These are phyloP conservation scores for Kwoniella shivajii DNA, from an alignment of 1,284 basidiomycete species.

Conservation along the genomic window DNA sequence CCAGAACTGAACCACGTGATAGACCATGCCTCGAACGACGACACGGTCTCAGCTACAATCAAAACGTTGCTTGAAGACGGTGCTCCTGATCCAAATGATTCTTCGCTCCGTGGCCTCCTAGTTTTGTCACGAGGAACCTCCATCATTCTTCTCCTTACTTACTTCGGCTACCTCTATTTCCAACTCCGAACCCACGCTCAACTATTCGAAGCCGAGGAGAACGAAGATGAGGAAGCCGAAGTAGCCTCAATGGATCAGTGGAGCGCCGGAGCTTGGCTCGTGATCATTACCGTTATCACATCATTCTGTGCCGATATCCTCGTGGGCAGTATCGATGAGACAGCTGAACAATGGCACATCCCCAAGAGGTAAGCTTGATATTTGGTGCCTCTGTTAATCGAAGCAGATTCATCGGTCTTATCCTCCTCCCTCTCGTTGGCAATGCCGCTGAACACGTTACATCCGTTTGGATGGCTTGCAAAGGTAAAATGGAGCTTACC, in stretches of 20 bases:
- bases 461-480: slow-evolving; percentile 87
- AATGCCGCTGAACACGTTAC: slow-evolving; percentile 69
- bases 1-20: neutral
- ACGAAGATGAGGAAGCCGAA: slow-evolving; percentile 60
- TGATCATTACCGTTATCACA: slow-evolving; percentile 71
- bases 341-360: slow-evolving; percentile 73
- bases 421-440: slow-evolving; percentile 60
- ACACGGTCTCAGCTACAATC: slow-evolving; percentile 22
- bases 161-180: slow-evolving; percentile 70
- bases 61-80: slow-evolving; percentile 26
- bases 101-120: slow-evolving; percentile 62
- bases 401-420: slow-evolving; percentile 54
- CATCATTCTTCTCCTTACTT: slow-evolving; percentile 76
- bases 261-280: slow-evolving; percentile 63
- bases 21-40: slow-evolving; percentile 43
- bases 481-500: slow-evolving; percentile 79
- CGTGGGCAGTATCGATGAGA: slow-evolving; percentile 87
- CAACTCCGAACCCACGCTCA: slow-evolving; percentile 61
- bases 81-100: slow-evolving; percentile 42
- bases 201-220: slow-evolving; percentile 58
- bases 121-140: slow-evolving; percentile 83
- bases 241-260: slow-evolving; percentile 67
- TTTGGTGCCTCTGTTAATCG: slow-evolving; percentile 36
- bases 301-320: slow-evolving; percentile 74
- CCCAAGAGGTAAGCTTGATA: slow-evolving; percentile 62